Base-by-base conservation (phyloP, 1,139 yeast species). In the Taphrina wiesneri region DNA sequence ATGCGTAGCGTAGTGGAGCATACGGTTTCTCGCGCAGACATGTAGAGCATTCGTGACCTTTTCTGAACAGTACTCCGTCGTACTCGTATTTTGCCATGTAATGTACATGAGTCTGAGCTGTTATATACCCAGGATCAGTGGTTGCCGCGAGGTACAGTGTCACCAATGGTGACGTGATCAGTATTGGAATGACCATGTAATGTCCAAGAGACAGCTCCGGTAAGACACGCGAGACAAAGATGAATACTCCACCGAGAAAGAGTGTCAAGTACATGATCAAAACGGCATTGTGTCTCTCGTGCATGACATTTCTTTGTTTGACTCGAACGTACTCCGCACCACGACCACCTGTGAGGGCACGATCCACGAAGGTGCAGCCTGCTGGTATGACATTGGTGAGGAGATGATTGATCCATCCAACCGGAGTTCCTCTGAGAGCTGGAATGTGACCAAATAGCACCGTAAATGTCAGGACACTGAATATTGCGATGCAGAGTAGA, bases 21-120 rank as follows among this genome's bases (percentile, higher is more conserved):
- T 39, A 54, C 0, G 96, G 92, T 71, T 90, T 92, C 4, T 76
- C 74, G n/a, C 81, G 71, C 1, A 79, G 76, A 74, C 99, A 93
- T 0, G 97, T 89, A 3, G 75, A 59, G 71, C 84, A 82, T 7
- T 63, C 68, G 32, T 72, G 72, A n/a, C 68, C 70, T 52, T 70
- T 77, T 7, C 81, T 78, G 72, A 83, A 83, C 25, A 90, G 81
- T 45, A 90, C 75, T 21, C 81, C 79, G 74, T 91, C 91, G 70
- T 76, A 81, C 1, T 75, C 75, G 71, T 82, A 83, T 69, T 67
- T 72, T 66, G 65, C 62, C 68, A 71, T 71, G 43, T 70, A 75
- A 61, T 56, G 73, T 54, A 54, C 65, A 49, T 74, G 74, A 65
- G 73, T 76, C 11, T 68, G 62, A 21, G 68, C 64, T 19, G 74